These are phyloP conservation scores for Macrolepiota albuminosa DNA, from an alignment of 768 basidiomycete genomes.

Conservation along the genomic window DNA sequence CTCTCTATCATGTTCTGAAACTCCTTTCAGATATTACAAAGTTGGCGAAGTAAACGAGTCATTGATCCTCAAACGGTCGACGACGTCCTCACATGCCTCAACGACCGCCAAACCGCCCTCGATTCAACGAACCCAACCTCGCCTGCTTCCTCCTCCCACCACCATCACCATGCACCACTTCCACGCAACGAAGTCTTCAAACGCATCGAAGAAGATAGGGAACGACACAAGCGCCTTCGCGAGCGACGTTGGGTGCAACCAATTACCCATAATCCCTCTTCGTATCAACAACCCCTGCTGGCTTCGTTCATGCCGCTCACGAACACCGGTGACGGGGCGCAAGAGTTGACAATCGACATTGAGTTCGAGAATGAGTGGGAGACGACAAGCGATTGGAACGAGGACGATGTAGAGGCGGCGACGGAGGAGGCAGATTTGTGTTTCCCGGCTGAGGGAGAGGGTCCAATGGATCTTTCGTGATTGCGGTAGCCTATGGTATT, in stretches of 20 bases:
- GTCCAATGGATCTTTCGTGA: constrained; percentile 39
- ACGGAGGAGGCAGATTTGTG: constrained; percentile 68
- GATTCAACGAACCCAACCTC: constrained; percentile 7
- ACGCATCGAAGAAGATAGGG: constrained; percentile 89
- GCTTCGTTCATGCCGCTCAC: constrained; percentile 59
- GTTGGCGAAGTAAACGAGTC: constrained; percentile 82
- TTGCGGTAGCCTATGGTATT: neutral
- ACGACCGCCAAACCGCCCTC: constrained; percentile 31
- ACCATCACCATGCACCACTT: constrained; percentile 28
- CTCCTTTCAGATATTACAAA: constrained; percentile 72
- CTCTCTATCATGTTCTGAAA: neutral
- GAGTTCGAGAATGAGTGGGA: constrained; percentile 92
- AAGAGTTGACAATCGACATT: constrained; percentile 66
- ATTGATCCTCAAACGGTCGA: constrained; percentile 78
- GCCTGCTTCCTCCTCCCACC: constrained; percentile 17
- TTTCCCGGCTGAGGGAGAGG: constrained; percentile 48
- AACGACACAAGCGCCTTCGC: constrained; percentile 86
- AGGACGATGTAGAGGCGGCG: constrained; percentile 78
- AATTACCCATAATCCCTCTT: constrained; percentile 46
- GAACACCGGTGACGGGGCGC: constrained; percentile 46
- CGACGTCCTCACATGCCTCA: constrained; percentile 54
- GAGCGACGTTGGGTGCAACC: constrained; percentile 93
- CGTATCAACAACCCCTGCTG: constrained; percentile 39
- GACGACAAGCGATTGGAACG: constrained; percentile 87
- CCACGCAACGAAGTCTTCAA: constrained; percentile 70